Base-by-base conservation (phyloP, 2,329 filamentous ascomycete species). In the Graphiopsis chlorocephala region DNA sequence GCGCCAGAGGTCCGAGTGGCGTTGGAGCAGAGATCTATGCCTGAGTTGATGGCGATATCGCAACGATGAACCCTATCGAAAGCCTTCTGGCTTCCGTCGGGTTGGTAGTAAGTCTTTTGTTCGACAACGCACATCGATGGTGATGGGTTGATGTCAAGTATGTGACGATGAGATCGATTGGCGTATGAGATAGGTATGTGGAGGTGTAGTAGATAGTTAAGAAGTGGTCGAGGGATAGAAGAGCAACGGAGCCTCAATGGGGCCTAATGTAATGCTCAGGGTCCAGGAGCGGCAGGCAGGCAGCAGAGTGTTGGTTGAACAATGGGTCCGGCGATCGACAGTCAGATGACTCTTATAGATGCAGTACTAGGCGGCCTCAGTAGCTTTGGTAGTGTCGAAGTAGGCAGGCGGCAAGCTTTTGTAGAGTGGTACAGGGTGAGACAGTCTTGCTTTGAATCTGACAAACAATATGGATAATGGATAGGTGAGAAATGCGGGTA, bases 91-190 rank as follows among this genome's bases (percentile, higher is more conserved):
- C 61, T 67, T 23, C 68, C 68, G 62, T 71, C 68, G 11, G 69
- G 29, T 63, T 72, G 68, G 57, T 69, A 38, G 65, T 74, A 73
- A 25, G 70, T 72, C 61, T 69, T 72, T 45, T 64, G 67, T 42
- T 74, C 71, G 56, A 75, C 63, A 29, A 74, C 64, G 58, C 73
- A 75, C 73, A 75, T 75, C n/a, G 65, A 65, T 47, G 38, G 59
- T 52, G 55, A 8, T 58, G 3, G 35, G 23, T 45, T 58, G 55
- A 58, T 58, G 55, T n/a, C 31, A 8, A 23, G 3, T 56, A 56
- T 56, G 29, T 14, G 31, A 56, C 53, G 53, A 45, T 29, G 23
- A 12, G 15, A 45, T 45, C 23, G 55, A 58, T 45, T 58, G 35
- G 31, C 25, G 29, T 14, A 38, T n/a, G 50, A 28, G 15, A 31